phyloP scores from a whole-genome alignment of 2,329 filamentous ascomycete species.

The Aureobasidium pullulans region DNA sequence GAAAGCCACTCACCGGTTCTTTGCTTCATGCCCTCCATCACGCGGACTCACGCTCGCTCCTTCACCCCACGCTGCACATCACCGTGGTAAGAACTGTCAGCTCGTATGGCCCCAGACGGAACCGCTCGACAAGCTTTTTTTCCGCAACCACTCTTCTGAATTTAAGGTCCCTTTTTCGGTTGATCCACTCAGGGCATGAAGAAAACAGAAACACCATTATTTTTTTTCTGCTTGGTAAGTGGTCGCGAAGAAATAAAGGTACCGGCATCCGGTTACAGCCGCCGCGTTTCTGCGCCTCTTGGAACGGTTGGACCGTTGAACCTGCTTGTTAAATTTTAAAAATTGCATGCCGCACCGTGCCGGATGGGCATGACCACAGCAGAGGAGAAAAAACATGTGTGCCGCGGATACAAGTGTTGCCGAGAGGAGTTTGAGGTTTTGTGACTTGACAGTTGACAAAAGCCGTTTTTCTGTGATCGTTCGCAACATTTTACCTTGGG shows the following conservation, averaged over 20 bases:
- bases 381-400: not conserved
- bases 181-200: not conserved
- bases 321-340: not conserved
- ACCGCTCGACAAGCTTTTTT: not conserved
- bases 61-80: not conserved
- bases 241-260: not conserved
- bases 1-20: conserved; percentile 1
- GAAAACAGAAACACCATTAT: not conserved
- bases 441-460: not conserved
- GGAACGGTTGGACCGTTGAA: not conserved
- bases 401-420: not conserved
- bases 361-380: not conserved
- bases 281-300: not conserved
- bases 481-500: not conserved
- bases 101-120: not conserved
- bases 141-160: too few relatives aligned
- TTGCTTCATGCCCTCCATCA: not conserved
- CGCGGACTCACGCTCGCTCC: not conserved
- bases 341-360: not conserved
- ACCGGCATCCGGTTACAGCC: not conserved
- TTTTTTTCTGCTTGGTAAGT: not conserved
- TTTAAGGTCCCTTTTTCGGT: not conserved
- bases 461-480: not conserved
- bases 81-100: not conserved
- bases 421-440: not conserved